Percentiles rank a stretch among this genome's conserved stretches.
phyloP scores from a whole-genome alignment of 371 early-diverging fungal species.

The Sanchytrium tribonematis region DNA sequence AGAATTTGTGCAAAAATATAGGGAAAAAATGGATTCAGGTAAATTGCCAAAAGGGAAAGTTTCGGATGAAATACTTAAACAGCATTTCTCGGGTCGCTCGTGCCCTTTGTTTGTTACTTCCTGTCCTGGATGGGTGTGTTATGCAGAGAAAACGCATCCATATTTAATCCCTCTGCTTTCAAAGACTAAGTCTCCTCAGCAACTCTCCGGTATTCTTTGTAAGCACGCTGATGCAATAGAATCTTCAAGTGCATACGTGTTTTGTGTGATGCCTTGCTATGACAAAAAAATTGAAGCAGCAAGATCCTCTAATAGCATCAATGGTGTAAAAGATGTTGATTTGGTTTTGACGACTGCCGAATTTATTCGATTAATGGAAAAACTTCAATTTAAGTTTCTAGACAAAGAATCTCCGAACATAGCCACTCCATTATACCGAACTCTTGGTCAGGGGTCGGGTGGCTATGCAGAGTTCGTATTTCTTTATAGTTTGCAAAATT shows the following conservation, averaged over 20 bases:
- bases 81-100: background rate
- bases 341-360: slow-evolving; percentile 70
- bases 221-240: slow-evolving; percentile 11
- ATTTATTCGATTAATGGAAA: slow-evolving; percentile 33
- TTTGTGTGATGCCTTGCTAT: slow-evolving; percentile 84
- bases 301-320: slow-evolving; percentile 38
- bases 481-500: background rate
- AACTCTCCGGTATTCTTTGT: slow-evolving; percentile 52
- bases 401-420: background rate
- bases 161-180: slow-evolving; percentile 50
- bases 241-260: slow-evolving; percentile 53
- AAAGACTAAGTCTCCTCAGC: slow-evolving; percentile 70
- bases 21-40: no score
- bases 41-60: background rate
- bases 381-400: background rate
- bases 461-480: background rate
- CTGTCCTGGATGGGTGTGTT: slow-evolving; percentile 64
- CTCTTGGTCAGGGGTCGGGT: background rate
- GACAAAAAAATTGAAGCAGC: slow-evolving; percentile 93
- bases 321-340: slow-evolving; percentile 61
- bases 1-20: background rate
- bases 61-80: background rate
- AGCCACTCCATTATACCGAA: background rate
- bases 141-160: slow-evolving; percentile 88
- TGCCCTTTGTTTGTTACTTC: background rate